A percentile compares a stretch with the other conserved stretches of the same genome.
These are phyloP conservation scores for Cercis canadensis DNA, from an alignment of 306 rosid genomes.

Conservation along the genomic window DNA sequence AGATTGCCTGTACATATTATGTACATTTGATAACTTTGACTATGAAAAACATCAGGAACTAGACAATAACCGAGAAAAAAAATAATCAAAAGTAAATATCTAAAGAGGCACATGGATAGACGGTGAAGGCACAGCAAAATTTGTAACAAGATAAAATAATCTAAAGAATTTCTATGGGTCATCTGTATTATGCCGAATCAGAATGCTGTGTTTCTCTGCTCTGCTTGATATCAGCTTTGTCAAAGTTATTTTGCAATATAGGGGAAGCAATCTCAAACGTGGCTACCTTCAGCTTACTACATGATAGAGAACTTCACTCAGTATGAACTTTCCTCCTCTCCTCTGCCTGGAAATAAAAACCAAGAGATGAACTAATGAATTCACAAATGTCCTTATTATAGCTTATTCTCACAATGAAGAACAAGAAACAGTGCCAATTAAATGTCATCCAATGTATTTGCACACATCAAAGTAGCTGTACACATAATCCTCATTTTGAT, in stretches of 20 bases:
- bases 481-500: no score
- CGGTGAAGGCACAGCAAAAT: neutral
- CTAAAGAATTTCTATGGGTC: neutral
- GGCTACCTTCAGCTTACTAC: no score
- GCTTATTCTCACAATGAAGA: no score
- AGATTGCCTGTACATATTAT: neutral
- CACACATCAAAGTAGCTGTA: no score
- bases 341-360: no score
- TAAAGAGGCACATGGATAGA: neutral
- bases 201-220: neutral
- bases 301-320: no score
- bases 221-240: neutral
- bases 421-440: neutral
- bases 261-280: no score
- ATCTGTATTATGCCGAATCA: neutral
- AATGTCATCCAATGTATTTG: neutral
- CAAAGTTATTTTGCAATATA: no score
- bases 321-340: no score
- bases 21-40: slow-evolving; percentile 15
- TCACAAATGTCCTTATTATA: no score
- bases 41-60: neutral
- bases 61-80: neutral
- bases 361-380: no score
- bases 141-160: neutral
- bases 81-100: no score